phyloP scores from a whole-genome alignment of 2,329 filamentous ascomycete species.

The Periconia sp. region DNA sequence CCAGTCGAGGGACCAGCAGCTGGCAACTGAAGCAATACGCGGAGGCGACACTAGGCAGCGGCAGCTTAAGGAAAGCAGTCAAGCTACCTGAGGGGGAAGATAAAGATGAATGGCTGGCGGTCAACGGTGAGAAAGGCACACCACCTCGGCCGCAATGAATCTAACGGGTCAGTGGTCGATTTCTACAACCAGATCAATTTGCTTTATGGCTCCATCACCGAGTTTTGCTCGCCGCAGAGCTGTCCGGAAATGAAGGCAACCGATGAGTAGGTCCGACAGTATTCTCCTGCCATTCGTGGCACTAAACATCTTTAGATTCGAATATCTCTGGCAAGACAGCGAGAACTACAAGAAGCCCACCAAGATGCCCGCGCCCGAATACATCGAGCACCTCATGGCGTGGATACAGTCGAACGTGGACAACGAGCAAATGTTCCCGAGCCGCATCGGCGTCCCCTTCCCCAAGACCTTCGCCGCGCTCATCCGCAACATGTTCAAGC shows the following conservation, averaged over 20 bases:
- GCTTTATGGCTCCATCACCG: conserved; percentile 96
- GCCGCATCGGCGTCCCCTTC: conserved; percentile 91
- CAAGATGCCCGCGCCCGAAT: conserved; percentile 95
- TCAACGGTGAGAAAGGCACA: conserved; percentile 70
- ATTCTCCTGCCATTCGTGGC: background rate
- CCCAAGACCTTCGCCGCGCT: conserved; percentile 87
- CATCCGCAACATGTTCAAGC: conserved; percentile 99
- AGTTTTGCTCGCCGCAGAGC: conserved; percentile 96
- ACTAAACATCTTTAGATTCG: conserved; percentile 64
- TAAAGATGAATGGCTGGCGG: conserved; percentile 95
- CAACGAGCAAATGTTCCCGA: conserved; percentile 94
- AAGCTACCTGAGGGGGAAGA: conserved; percentile 97
- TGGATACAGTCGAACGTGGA: conserved; percentile 97
- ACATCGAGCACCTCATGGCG: conserved; percentile 96
- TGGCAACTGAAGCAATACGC: conserved; percentile 98
- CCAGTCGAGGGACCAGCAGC: conserved; percentile 82
- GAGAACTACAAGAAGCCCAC: conserved; percentile 94
- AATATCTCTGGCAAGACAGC: conserved; percentile 98
- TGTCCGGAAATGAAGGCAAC: conserved; percentile 99
- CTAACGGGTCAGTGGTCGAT: conserved; percentile 78
- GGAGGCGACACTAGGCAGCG: conserved; percentile 92
- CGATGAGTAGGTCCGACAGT: conserved; percentile 70
- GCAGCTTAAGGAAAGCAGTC: conserved; percentile 92
- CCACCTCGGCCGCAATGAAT: conserved; percentile 2
- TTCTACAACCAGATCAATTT: conserved; percentile 99